These are phyloP conservation scores for Ceratonia siliqua DNA, from an alignment of 306 rosid genomes.

Conservation along the genomic window DNA sequence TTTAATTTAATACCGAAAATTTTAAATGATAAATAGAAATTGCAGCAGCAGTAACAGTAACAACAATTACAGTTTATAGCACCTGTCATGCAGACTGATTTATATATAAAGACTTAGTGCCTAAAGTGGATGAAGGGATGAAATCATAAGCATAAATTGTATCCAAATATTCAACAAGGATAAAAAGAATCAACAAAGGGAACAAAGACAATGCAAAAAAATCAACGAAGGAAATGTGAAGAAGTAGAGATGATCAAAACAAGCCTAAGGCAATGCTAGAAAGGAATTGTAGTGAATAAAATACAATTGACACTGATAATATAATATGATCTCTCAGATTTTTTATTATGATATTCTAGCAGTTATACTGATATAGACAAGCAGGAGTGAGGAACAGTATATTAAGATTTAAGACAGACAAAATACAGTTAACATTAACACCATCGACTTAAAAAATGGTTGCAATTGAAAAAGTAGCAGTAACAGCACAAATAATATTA, in stretches of 20 bases:
- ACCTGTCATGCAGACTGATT: neutral
- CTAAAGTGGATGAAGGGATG: neutral
- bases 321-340: neutral
- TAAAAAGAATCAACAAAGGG: conserved; percentile 10
- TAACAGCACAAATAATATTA: neutral
- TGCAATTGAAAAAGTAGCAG: neutral
- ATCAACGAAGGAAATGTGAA: neutral
- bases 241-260: neutral
- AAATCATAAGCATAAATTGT: neutral
- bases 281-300: neutral
- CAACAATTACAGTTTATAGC: neutral
- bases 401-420: conserved; percentile 3
- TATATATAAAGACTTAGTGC: no score
- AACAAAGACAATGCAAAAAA: conserved; percentile 13
- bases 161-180: neutral
- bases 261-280: conserved; percentile 16
- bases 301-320: neutral
- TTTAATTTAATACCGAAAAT: neutral
- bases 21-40: neutral
- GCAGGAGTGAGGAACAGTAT: conserved; percentile 1
- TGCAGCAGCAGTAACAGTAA: neutral
- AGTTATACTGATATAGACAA: conserved; percentile 6
- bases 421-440: neutral
- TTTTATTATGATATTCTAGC: neutral
- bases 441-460: conserved; percentile 19